A percentile compares a stretch with the other conserved stretches of the same genome.
Evolutionary conservation across 257 asterid genomes (phyloP).

Genomic region (Solanum bukasovii): DNA sequence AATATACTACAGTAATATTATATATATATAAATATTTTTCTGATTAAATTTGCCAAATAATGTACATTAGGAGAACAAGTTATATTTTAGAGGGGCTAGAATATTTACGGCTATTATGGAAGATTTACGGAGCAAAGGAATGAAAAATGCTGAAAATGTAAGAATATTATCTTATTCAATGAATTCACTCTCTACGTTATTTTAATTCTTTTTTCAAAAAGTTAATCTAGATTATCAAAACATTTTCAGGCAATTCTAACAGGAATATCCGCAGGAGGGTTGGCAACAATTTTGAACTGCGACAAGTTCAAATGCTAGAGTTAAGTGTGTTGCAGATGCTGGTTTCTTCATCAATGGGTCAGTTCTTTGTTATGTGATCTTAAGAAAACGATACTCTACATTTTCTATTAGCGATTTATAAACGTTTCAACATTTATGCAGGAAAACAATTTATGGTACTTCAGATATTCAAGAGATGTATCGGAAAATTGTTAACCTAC

Average conservation of each 20-base stretch:
- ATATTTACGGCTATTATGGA: no score
- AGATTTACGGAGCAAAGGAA: no score
- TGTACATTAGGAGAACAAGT: no score
- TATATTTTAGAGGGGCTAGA: no score
- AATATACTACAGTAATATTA: neutral
- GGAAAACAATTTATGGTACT: neutral
- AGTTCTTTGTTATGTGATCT: slow-evolving; percentile 5
- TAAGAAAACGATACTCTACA: neutral
- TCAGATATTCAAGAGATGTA: neutral
- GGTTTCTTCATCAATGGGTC: slow-evolving; percentile 72
- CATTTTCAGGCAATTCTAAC: slow-evolving; percentile 47
- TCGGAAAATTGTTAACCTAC: neutral
- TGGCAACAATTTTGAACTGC: slow-evolving; percentile 62
- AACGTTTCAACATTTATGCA: neutral
- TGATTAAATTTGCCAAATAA: neutral
- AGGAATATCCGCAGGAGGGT: slow-evolving; percentile 84
- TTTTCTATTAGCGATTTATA: neutral
- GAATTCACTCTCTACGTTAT: neutral
- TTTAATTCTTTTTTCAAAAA: neutral
- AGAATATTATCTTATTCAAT: no score
- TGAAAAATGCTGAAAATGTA: neutral
- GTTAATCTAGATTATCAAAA: no score
- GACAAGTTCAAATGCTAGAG: slow-evolving; percentile 49
- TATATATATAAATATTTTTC: neutral
- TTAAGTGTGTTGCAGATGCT: slow-evolving; percentile 79